Base-by-base conservation (phyloP, 805 yeast species). In the Saturnispora halmiae region DNA sequence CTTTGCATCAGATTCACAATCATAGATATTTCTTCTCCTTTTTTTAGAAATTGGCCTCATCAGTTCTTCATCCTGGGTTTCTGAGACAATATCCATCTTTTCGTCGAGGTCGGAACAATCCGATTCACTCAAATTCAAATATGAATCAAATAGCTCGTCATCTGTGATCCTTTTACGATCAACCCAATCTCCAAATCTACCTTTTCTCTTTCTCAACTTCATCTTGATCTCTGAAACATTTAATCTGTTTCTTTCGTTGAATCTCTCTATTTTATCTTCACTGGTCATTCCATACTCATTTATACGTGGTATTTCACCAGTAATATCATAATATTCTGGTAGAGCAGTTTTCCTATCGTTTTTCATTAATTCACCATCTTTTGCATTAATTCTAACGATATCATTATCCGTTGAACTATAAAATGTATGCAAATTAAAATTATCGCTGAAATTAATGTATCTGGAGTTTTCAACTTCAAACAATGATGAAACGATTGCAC, bases 141-240 rank as follows among this genome's bases (percentile, higher is more conserved):
- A 66, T 33, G 69, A 70, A 30, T 64, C 63, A 21, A 45, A 44
- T 6, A 42, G 31, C 13, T 37, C 22, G 34, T 54, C 58, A 29
- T 56, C 59, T 2, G 34, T 36, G 9, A 54, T 18, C 75, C 79
- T 51, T 77, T 73, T 57, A 21, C 95, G 69, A 61, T 88, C 97
- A 45, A 88, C 60, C 64, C 82, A 83, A 34, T 82, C 68, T 29
- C 82, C 82, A 36, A 70, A 67, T 52, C 95, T 72, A 15, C 92
- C 95, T 27, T 68, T 63, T 52, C 97, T 74, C 54, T 78, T 79
- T 46, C 96, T 70, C 43, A 85, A 61, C 42, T 82, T 69, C 54
- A 77, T 68, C 1, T 80, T 59, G 11, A 76, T 72, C 21, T 66
- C 74, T 1, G 77, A 70, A 22, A 59, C 58, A 24, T 63, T 58